Evolutionary conservation across 768 basidiomycete species (phyloP), one percentile per base, ranked within the genome.

Genomic region (Clitopilus passeckerianus): DNA sequence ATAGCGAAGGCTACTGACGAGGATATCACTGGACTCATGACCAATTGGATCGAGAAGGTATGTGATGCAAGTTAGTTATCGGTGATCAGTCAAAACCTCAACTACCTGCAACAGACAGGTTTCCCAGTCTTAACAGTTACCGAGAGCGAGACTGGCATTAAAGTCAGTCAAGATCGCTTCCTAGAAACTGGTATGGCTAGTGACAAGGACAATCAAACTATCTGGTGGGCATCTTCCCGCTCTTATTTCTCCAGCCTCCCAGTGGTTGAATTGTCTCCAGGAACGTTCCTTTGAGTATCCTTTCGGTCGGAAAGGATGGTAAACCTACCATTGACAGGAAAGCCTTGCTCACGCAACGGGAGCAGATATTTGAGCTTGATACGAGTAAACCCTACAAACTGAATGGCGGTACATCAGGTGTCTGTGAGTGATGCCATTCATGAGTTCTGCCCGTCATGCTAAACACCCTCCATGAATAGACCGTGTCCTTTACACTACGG

Each of bases 61-160:
- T 30, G 3, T 7, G 5, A 64, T 57, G 23, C 10, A 22, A n/a
- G 12, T 54, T 34, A 9, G 33, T 35, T 46, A 16, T 20, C 6
- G 54, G 12, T 55, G 6, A 33, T n/a, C 14, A 18, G 5, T 24
- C 18, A 20, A 12, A 5, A 4, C 27, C 30, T 33, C 54, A 55
- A 5, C 27, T 34, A 10, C 35, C 54, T 16, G 22, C n/a, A n/a
- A 24, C 33, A 76, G 75, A 77, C 79, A 50, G 97, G 97, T 15
- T 98, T 89, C 78, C 97, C 97, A 1, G 86, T 98, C 23, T 71
- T 98, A 58, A 90, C 86, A 30, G 92, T 98, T 50, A 89, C 85
- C 1, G 95, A 98, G 73, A 82, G 78, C 10, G 70, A 77, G 0
- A 82, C 80, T 46, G 88, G 88, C 8, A 86, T 99, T 65, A 80